Evolutionary conservation across 768 basidiomycete species (phyloP), one percentile per base, ranked within the genome.

Genomic region (Boletus rufocinnamomeus): DNA sequence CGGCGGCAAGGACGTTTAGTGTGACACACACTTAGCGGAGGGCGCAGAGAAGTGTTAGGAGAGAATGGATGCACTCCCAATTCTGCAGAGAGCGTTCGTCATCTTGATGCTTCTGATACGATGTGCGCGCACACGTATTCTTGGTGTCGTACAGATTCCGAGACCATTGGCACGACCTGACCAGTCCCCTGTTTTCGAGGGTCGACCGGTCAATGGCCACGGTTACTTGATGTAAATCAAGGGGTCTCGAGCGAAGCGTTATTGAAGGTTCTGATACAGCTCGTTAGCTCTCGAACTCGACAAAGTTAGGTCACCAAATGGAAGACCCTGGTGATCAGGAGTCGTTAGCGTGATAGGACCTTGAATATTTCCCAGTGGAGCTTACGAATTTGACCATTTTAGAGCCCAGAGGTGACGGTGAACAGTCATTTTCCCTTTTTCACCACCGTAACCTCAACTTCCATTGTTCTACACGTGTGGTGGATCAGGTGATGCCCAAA

Each of bases 401-500:
- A 54, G 70, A 56, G 44, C 35, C 44, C 19, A 57, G 59, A 45
- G 46, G 59, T 58, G 61, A 60, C 53, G 58, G 54, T 30, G n/a
- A 48, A 28, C 44, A 52, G 58, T 50, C 59, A 63, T 60, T 63
- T 69, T 57, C 25, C 62, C 60, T 40, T 65, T 71, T 69, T 72
- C 35, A 60, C 58, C 54, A 60, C 46, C 67, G 65, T 57, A 67
- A 63, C 58, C 49, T 60, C 49, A 1, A 35, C 71, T 72, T 72
- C 71, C 71, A 72, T 72, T 72, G 64, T 64, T 59, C 61, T 50
- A 57, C 73, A 74, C 69, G 66, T 71, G 64, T 19, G 28, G 58
- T 62, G 62, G 63, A 65, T 66, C 72, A 69, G 59, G 54, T 60
- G 66, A 71, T 45, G 49, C 44, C 48, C 57, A 60, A 65, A 63